Percentiles rank a stretch among this genome's conserved stretches.
Conservation (phyloP, 2,329 filamentous ascomycete species). For the Coleophoma eucalyptorum region DNA sequence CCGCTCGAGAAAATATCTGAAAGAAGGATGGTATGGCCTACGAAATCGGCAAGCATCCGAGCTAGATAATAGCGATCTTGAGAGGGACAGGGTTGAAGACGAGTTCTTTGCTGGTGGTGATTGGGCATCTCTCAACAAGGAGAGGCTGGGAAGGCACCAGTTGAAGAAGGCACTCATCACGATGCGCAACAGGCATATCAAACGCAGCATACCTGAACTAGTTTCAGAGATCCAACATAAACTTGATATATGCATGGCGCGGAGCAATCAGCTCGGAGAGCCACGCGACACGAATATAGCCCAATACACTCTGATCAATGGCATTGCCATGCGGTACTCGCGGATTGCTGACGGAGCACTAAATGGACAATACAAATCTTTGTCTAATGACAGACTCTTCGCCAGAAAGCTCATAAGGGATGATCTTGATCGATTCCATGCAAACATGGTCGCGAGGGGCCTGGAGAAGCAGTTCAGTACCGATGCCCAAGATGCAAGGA, state of each 20-base stretch:
- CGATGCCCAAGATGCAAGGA: slow-evolving; percentile 4
- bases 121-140: slow-evolving; percentile 9
- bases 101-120: slow-evolving; percentile 11
- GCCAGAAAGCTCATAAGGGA: slow-evolving; percentile 8
- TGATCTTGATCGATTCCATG: slow-evolving; percentile 4
- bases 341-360: slow-evolving; percentile 7
- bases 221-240: slow-evolving; percentile 8
- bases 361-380: slow-evolving; percentile 8
- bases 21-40: slow-evolving; percentile 39
- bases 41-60: slow-evolving; percentile 32
- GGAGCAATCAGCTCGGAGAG: slow-evolving; percentile 6
- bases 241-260: slow-evolving; percentile 4
- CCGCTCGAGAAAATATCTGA: slow-evolving; percentile 28
- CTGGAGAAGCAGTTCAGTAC: slow-evolving; percentile 2
- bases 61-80: slow-evolving; percentile 21
- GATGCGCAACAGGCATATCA: slow-evolving; percentile 12
- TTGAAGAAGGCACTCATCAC: slow-evolving; percentile 9
- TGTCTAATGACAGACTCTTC: slow-evolving; percentile 1
- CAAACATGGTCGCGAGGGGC: slow-evolving; percentile 2
- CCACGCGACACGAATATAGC: slow-evolving; percentile 5
- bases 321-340: slow-evolving; percentile 5
- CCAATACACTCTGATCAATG: slow-evolving; percentile 6
- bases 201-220: slow-evolving; percentile 8
- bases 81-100: slow-evolving; percentile 8
- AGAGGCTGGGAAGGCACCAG: slow-evolving; percentile 12